Conservation (phyloP, 2,329 filamentous ascomycete genomes). For the Corynespora cassiicola region DNA sequence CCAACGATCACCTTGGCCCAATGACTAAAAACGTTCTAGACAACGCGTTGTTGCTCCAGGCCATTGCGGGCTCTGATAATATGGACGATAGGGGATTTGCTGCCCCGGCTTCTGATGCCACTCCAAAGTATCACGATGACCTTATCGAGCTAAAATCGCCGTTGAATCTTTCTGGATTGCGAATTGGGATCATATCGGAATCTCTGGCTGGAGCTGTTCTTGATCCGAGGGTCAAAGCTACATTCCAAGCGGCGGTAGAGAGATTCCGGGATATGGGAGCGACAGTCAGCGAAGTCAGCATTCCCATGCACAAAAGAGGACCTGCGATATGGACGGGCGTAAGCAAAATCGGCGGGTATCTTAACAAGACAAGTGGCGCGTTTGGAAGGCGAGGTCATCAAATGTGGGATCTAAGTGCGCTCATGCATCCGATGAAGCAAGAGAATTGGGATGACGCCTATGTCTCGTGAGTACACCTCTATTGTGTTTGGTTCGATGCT, state of each 20-base stretch:
- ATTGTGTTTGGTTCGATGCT: neutral
- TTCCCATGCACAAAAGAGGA: constrained; percentile 57
- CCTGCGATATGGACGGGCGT: constrained; percentile 58
- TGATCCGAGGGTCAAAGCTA: constrained; percentile 48
- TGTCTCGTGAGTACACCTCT: constrained; percentile 31
- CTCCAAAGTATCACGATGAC: constrained; percentile 34
- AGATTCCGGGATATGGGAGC: constrained; percentile 57
- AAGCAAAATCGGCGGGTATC: constrained; percentile 52
- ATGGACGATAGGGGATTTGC: constrained; percentile 52
- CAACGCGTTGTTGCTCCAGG: constrained; percentile 51
- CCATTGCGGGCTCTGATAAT: constrained; percentile 57
- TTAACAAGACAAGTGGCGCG: constrained; percentile 46
- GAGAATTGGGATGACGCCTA: constrained; percentile 60
- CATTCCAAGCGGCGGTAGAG: constrained; percentile 51
- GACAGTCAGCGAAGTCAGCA: constrained; percentile 56
- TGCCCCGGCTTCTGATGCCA: constrained; percentile 29
- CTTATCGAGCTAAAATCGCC: constrained; percentile 17
- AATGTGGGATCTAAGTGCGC: constrained; percentile 58
- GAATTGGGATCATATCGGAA: constrained; percentile 38
- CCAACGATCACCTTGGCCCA: constrained; percentile 59
- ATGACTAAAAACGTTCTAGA: constrained; percentile 54
- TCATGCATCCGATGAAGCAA: constrained; percentile 55
- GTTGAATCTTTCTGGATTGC: constrained; percentile 31
- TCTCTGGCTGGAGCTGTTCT: constrained; percentile 38
- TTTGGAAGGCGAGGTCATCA: constrained; percentile 57